A percentile compares a stretch with the other conserved stretches of the same genome.
Conservation (phyloP, 805 yeast species). For the Lipomyces starkeyi region DNA sequence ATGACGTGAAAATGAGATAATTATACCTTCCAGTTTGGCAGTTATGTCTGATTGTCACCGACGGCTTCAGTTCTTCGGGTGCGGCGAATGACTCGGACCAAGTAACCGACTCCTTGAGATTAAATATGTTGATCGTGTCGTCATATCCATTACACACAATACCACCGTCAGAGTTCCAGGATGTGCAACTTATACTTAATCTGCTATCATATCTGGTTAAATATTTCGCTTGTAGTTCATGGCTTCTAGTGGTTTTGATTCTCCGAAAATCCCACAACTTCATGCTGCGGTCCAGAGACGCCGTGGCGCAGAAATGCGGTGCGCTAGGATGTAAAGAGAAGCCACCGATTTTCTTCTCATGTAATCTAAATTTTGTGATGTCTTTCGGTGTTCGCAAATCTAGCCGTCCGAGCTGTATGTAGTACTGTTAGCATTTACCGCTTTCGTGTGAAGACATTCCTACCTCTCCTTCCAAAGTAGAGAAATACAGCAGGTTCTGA, state of each 20-base stretch:
- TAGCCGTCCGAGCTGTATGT: slow-evolving; percentile 61
- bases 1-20: neutral
- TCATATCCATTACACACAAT: slow-evolving; percentile 94
- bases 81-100: slow-evolving; percentile 19
- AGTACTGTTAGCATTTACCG: too few relatives aligned
- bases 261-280: slow-evolving; percentile 86
- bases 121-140: slow-evolving; percentile 77
- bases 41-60: slow-evolving; percentile 74
- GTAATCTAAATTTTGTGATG: slow-evolving; percentile 56
- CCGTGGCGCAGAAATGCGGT: slow-evolving; percentile 75
- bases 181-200: slow-evolving; percentile 81
- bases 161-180: slow-evolving; percentile 71
- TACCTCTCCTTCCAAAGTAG: slow-evolving; percentile 76
- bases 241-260: slow-evolving; percentile 34
- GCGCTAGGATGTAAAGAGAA: slow-evolving; percentile 76
- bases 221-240: slow-evolving; percentile 50
- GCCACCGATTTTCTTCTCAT: slow-evolving; percentile 92
- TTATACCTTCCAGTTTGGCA: slow-evolving; percentile 79
- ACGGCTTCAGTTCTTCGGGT: slow-evolving; percentile 58
- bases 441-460: neutral
- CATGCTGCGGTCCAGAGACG: slow-evolving; percentile 84
- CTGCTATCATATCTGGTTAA: slow-evolving; percentile 72
- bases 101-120: slow-evolving; percentile 47
- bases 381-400: slow-evolving; percentile 62
- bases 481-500: slow-evolving; percentile 63